Evolutionary conservation across 495 filamentous ascomycete genomes (phyloP).

Genomic region (Hyaloscypha variabilis): DNA sequence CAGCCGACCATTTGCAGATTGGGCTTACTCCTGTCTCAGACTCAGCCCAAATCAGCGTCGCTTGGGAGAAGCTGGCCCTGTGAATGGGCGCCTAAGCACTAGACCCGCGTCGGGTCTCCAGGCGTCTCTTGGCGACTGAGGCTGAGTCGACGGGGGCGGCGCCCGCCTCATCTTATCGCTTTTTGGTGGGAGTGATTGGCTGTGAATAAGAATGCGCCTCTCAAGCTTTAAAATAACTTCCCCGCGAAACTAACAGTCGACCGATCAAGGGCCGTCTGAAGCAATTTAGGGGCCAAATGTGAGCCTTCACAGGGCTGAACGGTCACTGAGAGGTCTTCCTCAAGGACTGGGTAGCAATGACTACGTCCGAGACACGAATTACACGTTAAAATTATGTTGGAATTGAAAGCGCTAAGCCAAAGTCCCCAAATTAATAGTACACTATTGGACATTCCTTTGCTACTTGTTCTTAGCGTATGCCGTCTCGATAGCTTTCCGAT

Average conservation of each 20-base stretch:
- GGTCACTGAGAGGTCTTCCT: too few relatives aligned
- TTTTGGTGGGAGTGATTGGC: not conserved
- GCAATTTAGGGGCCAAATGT: too few relatives aligned
- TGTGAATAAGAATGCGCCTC: not conserved
- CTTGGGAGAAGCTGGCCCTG: not conserved
- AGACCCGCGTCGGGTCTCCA: not conserved
- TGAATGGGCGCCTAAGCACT: not conserved
- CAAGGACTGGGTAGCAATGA: not conserved
- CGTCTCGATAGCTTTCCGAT: constrained; percentile 61
- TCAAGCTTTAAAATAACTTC: not conserved
- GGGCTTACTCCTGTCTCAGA: not conserved
- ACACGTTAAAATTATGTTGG: too few relatives aligned
- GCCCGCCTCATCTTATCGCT: not conserved
- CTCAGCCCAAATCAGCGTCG: not conserved
- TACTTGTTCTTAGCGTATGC: constrained; percentile 45
- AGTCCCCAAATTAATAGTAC: not conserved
- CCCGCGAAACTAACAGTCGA: too few relatives aligned
- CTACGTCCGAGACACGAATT: not conserved
- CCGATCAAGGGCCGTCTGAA: not conserved
- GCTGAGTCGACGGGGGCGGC: not conserved
- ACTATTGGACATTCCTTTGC: not conserved
- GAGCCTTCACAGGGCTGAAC: too few relatives aligned
- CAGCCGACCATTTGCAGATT: not conserved
- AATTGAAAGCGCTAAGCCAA: too few relatives aligned
- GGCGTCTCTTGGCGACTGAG: not conserved